These are phyloP conservation scores for Cephalotrichum gorgonifer DNA, from an alignment of 2,329 filamentous ascomycete species.

Conservation along the genomic window DNA sequence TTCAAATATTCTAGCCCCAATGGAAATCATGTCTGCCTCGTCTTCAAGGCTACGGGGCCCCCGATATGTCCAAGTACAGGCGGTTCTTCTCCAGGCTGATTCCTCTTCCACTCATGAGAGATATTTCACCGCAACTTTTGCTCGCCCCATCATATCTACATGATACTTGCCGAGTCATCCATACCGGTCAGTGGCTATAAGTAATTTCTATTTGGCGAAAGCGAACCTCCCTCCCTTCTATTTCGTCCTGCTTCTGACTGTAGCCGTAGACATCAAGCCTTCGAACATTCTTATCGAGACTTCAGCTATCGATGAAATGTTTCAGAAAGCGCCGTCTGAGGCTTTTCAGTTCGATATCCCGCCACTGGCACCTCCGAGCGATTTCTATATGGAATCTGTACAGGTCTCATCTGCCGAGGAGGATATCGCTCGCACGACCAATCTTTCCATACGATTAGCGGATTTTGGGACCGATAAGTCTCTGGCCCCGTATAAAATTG, in stretches of 20 bases:
- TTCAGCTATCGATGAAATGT: slow-evolving; percentile 11
- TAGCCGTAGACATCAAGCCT: slow-evolving; percentile 14
- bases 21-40: slow-evolving; percentile 17
- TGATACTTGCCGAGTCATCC: slow-evolving; percentile 12
- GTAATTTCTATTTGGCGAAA: too few relatives aligned
- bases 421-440: slow-evolving; percentile 4
- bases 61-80: slow-evolving; percentile 11
- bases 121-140: slow-evolving; percentile 11
- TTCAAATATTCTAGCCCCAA: slow-evolving; percentile 18
- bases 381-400: slow-evolving; percentile 9
- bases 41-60: slow-evolving; percentile 20
- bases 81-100: slow-evolving; percentile 9
- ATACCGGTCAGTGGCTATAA: slow-evolving; percentile 10
- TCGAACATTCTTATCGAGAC: slow-evolving; percentile 15
- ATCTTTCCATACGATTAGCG: slow-evolving; percentile 10
- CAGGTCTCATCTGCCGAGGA: slow-evolving; percentile 10
- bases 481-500: background rate
- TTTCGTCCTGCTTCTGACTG: background rate
- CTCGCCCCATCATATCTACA: slow-evolving; percentile 11
- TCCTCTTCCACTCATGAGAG: slow-evolving; percentile 8
- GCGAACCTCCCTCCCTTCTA: background rate
- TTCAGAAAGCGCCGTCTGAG: slow-evolving; percentile 11
- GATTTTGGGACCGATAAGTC: slow-evolving; percentile 13
- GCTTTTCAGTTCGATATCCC: slow-evolving; percentile 4
- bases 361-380: slow-evolving; percentile 3